These are phyloP conservation scores for Pholiota microspora DNA, from an alignment of 768 basidiomycete species.

Conservation along the genomic window DNA sequence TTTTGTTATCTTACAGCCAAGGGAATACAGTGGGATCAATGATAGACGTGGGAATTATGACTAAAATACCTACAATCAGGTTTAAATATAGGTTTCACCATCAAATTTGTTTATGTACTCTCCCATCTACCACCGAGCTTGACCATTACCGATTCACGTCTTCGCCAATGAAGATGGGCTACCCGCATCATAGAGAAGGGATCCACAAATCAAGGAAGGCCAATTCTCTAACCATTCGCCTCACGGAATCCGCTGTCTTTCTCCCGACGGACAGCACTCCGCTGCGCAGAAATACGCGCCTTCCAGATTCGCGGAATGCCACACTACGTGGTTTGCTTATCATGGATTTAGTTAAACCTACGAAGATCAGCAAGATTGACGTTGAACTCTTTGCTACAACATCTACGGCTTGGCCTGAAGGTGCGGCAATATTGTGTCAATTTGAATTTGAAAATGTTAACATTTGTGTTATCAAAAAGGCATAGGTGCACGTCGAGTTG, in stretches of 20 bases:
- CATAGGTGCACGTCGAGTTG: constrained; percentile 71
- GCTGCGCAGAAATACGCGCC: constrained; percentile 26
- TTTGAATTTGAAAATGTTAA: neutral
- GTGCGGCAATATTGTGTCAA: constrained; percentile 36
- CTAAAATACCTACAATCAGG: neutral
- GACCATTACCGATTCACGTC: neutral
- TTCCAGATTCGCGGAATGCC: constrained; percentile 37
- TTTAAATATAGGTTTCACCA: neutral
- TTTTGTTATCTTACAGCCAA: neutral
- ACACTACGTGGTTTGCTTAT: constrained; percentile 65
- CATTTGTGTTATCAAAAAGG: constrained; percentile 25
- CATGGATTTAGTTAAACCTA: constrained; percentile 64
- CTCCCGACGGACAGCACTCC: constrained; percentile 48
- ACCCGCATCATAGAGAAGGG: neutral
- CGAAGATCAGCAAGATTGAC: constrained; percentile 82
- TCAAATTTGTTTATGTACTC: neutral
- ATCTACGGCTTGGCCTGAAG: constrained; percentile 81
- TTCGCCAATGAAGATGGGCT: neutral
- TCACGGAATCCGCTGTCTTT: constrained; percentile 76
- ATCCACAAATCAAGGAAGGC: constrained; percentile 23
- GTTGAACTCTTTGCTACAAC: constrained; percentile 74
- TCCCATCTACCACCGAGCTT: neutral
- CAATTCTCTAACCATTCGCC: constrained; percentile 50
- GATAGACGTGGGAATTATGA: neutral
- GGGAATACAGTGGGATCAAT: too few relatives aligned